A percentile compares a stretch with the other conserved stretches of the same genome.
Conservation (phyloP, 1,284 basidiomycete species). For the Naganishia sp. region DNA sequence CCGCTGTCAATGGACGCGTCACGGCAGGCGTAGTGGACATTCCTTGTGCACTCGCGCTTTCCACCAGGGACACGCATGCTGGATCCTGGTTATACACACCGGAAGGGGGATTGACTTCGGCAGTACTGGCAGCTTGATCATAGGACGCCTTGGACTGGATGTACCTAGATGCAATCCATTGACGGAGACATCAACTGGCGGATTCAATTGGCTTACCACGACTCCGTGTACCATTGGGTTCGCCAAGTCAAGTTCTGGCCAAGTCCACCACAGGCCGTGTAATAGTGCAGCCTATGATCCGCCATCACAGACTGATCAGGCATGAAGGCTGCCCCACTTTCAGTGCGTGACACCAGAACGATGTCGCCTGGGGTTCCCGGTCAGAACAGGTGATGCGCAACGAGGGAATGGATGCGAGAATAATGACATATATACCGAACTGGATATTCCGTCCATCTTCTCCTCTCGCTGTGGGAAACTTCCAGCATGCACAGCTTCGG, state of each 20-base stretch:
- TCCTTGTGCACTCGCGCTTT: slow-evolving; percentile 12
- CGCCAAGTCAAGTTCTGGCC: slow-evolving; percentile 17
- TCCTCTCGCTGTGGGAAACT: too few relatives aligned
- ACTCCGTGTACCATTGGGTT: slow-evolving; percentile 41
- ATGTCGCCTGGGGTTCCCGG: too few relatives aligned
- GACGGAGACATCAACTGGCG: neutral
- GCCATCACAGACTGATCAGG: neutral
- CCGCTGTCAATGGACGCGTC: neutral
- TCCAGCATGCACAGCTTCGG: too few relatives aligned
- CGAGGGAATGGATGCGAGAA: too few relatives aligned
- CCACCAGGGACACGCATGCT: slow-evolving; percentile 31
- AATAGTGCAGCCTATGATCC: slow-evolving; percentile 17
- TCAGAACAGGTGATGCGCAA: too few relatives aligned
- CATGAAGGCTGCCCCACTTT: too few relatives aligned
- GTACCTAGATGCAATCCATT: slow-evolving; percentile 34
- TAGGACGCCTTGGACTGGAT: slow-evolving; percentile 37
- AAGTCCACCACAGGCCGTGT: slow-evolving; percentile 16
- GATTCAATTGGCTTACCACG: slow-evolving; percentile 30
- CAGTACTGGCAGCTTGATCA: slow-evolving; percentile 40
- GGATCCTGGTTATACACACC: slow-evolving; percentile 32
- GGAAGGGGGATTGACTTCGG: slow-evolving; percentile 43
- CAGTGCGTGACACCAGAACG: too few relatives aligned
- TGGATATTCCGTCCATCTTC: too few relatives aligned
- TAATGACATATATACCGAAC: too few relatives aligned
- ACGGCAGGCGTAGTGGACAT: neutral